Percentiles rank a stretch among this genome's conserved stretches.
Conservation (phyloP, 2,329 filamentous ascomycete species). For the Emmonsiellopsis sp. region DNA sequence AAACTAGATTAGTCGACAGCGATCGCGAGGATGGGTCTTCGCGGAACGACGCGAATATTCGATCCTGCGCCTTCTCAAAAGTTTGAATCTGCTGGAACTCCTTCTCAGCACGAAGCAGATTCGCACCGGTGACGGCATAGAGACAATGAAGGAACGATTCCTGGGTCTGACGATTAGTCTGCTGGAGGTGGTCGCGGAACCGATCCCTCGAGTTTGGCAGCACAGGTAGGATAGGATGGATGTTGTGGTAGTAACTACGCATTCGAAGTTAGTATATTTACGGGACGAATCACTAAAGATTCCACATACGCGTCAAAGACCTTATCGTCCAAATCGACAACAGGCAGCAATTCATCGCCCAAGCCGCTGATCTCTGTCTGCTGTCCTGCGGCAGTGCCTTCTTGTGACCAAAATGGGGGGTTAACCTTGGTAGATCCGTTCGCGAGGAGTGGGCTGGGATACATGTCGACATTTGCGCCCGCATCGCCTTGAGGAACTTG, state of each 20-base stretch:
- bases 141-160: conserved; percentile 32
- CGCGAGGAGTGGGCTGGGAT: conserved; percentile 23
- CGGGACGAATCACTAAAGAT: not conserved
- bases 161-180: conserved; percentile 30
- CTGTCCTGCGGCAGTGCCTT: conserved; percentile 8
- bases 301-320: conserved; percentile 29
- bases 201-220: conserved; percentile 31
- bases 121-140: conserved; percentile 30
- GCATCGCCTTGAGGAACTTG: conserved; percentile 8
- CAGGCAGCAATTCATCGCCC: conserved; percentile 25
- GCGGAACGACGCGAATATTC: conserved; percentile 29
- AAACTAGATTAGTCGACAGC: conserved; percentile 28
- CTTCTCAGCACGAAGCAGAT: conserved; percentile 23
- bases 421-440: conserved; percentile 29
- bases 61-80: conserved; percentile 31
- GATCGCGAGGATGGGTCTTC: conserved; percentile 25
- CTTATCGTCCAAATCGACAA: conserved; percentile 28
- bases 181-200: conserved; percentile 27
- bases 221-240: conserved; percentile 32
- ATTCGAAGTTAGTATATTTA: not conserved
- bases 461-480: conserved; percentile 8
- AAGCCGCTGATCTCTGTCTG: conserved; percentile 23
- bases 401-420: conserved; percentile 30
- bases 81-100: conserved; percentile 23
- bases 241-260: conserved; percentile 30